Percentiles rank a stretch among this genome's conserved stretches.
These are phyloP conservation scores for Phytophthora foliorum DNA, from an alignment of 352 stramenopile genomes.

Conservation along the genomic window DNA sequence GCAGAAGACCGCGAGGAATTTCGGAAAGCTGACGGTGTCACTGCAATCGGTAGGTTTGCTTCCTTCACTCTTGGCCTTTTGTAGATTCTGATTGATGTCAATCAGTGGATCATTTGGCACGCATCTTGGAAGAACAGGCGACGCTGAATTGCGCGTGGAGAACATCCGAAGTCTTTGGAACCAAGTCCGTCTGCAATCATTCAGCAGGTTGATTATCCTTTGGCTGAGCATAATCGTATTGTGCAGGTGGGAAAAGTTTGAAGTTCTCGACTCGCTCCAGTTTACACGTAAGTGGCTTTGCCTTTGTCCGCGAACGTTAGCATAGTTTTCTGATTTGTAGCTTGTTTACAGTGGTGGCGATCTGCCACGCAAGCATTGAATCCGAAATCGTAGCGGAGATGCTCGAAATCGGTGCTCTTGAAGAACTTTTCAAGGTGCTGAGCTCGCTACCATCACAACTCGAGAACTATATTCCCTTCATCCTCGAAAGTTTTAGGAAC, in stretches of 20 bases:
- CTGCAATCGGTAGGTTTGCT: conserved; percentile 48
- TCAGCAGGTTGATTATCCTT: neutral
- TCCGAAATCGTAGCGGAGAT: conserved; percentile 53
- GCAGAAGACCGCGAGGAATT: conserved; percentile 65
- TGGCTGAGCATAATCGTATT: neutral
- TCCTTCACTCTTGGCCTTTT: neutral
- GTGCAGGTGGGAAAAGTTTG: conserved; percentile 52
- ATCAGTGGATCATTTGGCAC: conserved; percentile 62
- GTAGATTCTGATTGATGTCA: neutral
- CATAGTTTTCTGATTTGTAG: neutral
- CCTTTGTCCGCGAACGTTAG: neutral
- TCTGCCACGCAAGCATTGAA: conserved; percentile 74
- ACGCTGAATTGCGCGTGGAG: conserved; percentile 51
- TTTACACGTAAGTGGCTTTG: conserved; percentile 50
- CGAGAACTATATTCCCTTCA: conserved; percentile 22
- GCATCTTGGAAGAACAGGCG: conserved; percentile 67
- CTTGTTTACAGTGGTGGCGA: conserved; percentile 48
- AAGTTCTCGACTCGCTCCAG: conserved; percentile 65
- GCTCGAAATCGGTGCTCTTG: conserved; percentile 40
- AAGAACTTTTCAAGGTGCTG: conserved; percentile 45
- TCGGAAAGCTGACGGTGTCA: conserved; percentile 61
- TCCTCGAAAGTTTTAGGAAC: conserved; percentile 66
- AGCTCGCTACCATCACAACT: conserved; percentile 34
- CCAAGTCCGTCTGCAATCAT: conserved; percentile 27
- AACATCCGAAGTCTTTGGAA: conserved; percentile 45